Percentiles rank a stretch among this genome's conserved stretches.
phyloP scores from a whole-genome alignment of 2,329 filamentous ascomycete species.

The Claviceps digitariae region DNA sequence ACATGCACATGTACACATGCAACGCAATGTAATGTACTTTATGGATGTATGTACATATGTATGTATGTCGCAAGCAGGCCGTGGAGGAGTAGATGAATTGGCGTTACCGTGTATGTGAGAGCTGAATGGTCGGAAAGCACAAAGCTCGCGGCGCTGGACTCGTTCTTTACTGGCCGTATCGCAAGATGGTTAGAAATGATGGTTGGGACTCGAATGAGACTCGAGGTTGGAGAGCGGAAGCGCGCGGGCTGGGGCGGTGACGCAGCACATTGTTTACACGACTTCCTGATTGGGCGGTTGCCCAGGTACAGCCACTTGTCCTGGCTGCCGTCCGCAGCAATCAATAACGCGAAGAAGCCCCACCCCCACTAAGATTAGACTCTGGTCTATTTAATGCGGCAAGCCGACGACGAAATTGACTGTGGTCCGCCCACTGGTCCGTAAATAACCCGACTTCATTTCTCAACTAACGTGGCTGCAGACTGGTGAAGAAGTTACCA shows the following conservation, averaged over 20 bases:
- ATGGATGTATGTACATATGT: too few species aligned
- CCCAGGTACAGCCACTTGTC: background rate
- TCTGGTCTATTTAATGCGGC: background rate
- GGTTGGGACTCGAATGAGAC: background rate
- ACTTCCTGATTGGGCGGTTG: constrained; percentile 8
- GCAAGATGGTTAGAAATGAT: constrained; percentile 3
- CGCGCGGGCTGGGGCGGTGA: constrained; percentile 1
- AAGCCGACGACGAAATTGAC: background rate
- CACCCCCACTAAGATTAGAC: background rate
- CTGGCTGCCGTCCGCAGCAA: background rate
- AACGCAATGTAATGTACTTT: too few species aligned
- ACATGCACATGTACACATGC: background rate
- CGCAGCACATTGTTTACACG: constrained; percentile 6
- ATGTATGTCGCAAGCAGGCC: background rate
- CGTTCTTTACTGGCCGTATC: background rate
- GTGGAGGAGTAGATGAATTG: too few species aligned
- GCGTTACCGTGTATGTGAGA: background rate
- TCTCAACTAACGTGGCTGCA: too few species aligned
- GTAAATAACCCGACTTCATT: too few species aligned
- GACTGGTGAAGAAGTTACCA: too few species aligned
- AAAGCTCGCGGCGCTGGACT: background rate
- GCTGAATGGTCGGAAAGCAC: background rate
- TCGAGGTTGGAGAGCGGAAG: background rate
- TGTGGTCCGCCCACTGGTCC: too few species aligned
- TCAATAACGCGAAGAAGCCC: background rate